phyloP scores from a whole-genome alignment of 2,329 filamentous ascomycete genomes.

The Hymenoscyphus fructigenus region DNA sequence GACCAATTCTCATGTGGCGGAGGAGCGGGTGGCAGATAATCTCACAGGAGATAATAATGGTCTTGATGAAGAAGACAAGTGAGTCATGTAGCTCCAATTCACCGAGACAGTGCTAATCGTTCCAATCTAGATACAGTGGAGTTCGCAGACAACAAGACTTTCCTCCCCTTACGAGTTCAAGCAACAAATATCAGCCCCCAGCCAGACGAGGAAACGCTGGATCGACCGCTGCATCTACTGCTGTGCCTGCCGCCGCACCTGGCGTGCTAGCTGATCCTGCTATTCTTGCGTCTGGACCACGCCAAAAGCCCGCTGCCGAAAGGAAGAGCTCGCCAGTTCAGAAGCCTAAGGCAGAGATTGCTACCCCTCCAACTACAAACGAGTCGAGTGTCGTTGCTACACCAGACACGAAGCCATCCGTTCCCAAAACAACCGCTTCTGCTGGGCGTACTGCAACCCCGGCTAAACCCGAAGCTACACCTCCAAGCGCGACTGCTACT shows the following conservation, averaged over 20 bases:
- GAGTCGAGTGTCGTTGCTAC: conserved; percentile 29
- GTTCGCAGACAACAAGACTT: conserved; percentile 75
- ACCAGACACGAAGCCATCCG: conserved; percentile 30
- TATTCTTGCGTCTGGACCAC: conserved; percentile 80
- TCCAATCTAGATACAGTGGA: conserved; percentile 72
- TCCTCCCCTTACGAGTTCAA: conserved; percentile 54
- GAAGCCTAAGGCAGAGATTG: conserved; percentile 30
- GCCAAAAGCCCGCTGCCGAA: conserved; percentile 41
- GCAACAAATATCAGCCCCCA: conserved; percentile 83
- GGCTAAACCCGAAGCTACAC: conserved; percentile 38
- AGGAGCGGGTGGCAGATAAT: conserved; percentile 77
- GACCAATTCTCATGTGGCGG: conserved; percentile 79
- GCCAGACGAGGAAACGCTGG: conserved; percentile 77
- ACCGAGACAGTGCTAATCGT: conserved; percentile 14
- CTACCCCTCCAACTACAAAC: conserved; percentile 33
- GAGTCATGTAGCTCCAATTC: conserved; percentile 37
- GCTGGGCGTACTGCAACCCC: conserved; percentile 36
- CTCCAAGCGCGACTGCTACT: conserved; percentile 57
- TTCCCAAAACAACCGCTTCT: conserved; percentile 33
- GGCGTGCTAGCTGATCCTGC: conserved; percentile 66
- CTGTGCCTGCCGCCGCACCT: conserved; percentile 61
- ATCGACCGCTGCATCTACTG: conserved; percentile 70
- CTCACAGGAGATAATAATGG: conserved; percentile 64
- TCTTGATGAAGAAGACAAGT: conserved; percentile 90
- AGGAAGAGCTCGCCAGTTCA: conserved; percentile 31